Evolutionary conservation across 1,284 basidiomycete species (phyloP), one percentile per base, ranked within the genome.

Genomic region (Boletus mariae): DNA sequence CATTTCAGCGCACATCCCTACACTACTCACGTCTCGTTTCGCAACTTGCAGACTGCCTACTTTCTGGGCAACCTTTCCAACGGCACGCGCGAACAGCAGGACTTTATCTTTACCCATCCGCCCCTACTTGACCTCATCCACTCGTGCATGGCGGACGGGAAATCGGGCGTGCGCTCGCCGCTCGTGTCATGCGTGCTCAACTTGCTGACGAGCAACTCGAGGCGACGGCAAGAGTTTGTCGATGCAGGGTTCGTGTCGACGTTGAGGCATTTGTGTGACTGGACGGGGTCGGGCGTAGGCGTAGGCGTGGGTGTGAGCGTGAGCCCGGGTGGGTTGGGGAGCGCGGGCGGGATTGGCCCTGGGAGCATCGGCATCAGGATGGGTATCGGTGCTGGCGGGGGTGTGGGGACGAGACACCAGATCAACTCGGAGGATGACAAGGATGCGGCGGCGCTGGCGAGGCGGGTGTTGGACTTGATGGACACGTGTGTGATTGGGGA

Each of bases 51-150:
- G 79, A 80, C 82, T 0, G 75, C 82, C 0, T 80, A 74, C 59
- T 70, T 80, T 3, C 73, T 88, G 0, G 82, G 80, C 0, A 88
- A 90, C 65, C 71, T 90, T 20, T 74, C 81, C 23, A 89, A 89
- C 62, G 82, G 82, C 26, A 65, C 70, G 2, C 62, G 72, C 0
- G 64, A 71, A 20, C 75, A 78, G 43, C 80, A 82, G 52, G 70
- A 71, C 45, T 65, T 70, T 28, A 79, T 89, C 31, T 70, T 85
- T 20, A 62, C 71, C 0, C 73, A 82, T 56, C 70, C 76, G 0
- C 70, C 71, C 2, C 71, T 90, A 8, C 76, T 89, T 1, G 59
- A 65, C 12, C 73, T 78, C 1, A 70, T 88, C 0, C 79, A 79
- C n/a, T 57, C 65, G 6, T 82, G 80, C 45, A 75, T 90, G 23